A percentile compares a stretch with the other conserved stretches of the same genome.
These are phyloP conservation scores for Alternaria atra DNA, from an alignment of 2,329 filamentous ascomycete genomes.

Conservation along the genomic window DNA sequence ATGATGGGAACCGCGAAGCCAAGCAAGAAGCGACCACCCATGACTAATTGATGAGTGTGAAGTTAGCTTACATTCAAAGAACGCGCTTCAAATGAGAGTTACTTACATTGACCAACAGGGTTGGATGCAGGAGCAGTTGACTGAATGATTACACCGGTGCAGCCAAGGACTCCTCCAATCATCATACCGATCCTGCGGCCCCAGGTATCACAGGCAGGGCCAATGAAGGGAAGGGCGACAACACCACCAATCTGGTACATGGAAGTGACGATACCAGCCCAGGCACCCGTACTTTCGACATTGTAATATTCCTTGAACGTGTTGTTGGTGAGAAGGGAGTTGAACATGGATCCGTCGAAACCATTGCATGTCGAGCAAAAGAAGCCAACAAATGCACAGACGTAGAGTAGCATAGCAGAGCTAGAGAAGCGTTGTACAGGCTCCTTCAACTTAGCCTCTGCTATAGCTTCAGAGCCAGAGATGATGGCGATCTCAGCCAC, in stretches of 20 bases:
- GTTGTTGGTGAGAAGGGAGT: constrained; percentile 59
- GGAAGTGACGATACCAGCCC: constrained; percentile 56
- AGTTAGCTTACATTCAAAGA: not conserved
- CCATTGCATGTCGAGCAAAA: constrained; percentile 65
- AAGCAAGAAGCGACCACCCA: constrained; percentile 66
- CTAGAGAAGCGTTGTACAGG: constrained; percentile 47
- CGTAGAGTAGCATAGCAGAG: constrained; percentile 33
- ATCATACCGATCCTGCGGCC: constrained; percentile 59
- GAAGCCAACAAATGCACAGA: constrained; percentile 46
- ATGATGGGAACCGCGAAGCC: constrained; percentile 68
- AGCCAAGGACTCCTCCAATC: constrained; percentile 60
- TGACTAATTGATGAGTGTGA: constrained; percentile 44
- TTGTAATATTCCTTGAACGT: constrained; percentile 56
- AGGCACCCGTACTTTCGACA: constrained; percentile 53
- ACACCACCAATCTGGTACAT: constrained; percentile 61
- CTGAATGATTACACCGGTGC: constrained; percentile 60
- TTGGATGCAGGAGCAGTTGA: constrained; percentile 54
- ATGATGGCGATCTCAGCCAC: constrained; percentile 56
- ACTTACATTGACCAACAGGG: constrained; percentile 51
- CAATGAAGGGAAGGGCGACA: constrained; percentile 57
- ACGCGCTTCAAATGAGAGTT: not conserved
- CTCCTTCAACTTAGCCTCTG: constrained; percentile 65
- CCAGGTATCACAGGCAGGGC: constrained; percentile 57
- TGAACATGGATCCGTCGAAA: constrained; percentile 67
- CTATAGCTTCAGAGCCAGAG: constrained; percentile 63